Conservation (phyloP, 495 filamentous ascomycete species). For the Xylaria intraflava region DNA sequence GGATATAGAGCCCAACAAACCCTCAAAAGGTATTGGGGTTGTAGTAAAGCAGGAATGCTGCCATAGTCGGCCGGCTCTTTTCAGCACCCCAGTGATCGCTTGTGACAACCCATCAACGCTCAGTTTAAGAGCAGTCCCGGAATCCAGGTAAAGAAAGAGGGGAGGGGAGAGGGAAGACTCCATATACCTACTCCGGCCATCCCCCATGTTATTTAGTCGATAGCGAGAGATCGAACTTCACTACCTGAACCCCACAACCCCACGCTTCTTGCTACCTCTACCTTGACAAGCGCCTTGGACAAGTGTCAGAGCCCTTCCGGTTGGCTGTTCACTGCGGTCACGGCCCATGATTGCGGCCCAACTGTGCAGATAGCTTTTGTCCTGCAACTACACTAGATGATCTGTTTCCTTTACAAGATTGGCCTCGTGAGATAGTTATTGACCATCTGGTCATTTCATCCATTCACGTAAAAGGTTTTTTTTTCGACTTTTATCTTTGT, state of each 20-base stretch:
- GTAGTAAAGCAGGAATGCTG: background rate
- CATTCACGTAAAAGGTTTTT: no score
- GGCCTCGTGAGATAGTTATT: no score
- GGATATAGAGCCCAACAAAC: background rate
- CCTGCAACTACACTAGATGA: no score
- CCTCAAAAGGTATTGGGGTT: background rate
- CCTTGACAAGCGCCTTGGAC: constrained; percentile 13
- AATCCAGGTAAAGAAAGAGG: background rate
- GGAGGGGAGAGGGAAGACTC: background rate
- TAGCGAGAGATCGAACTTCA: constrained; percentile 4
- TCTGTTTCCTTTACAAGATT: no score
- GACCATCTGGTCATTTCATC: no score
- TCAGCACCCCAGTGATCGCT: background rate
- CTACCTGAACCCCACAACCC: constrained; percentile 17
- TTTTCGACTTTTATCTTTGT: no score
- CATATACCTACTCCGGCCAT: background rate
- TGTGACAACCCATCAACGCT: background rate
- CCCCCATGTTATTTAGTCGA: background rate
- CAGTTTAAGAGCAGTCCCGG: no score
- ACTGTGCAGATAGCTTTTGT: no score
- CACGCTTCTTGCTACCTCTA: constrained; percentile 16
- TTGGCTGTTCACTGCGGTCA: constrained; percentile 16
- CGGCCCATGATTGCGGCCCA: constrained; percentile 22
- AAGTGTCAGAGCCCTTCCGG: constrained; percentile 22
- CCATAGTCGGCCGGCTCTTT: background rate